Percentiles rank a stretch among this genome's conserved stretches.
Evolutionary conservation across 805 yeast species (phyloP).

Genomic region (Myxozyma monticola): DNA sequence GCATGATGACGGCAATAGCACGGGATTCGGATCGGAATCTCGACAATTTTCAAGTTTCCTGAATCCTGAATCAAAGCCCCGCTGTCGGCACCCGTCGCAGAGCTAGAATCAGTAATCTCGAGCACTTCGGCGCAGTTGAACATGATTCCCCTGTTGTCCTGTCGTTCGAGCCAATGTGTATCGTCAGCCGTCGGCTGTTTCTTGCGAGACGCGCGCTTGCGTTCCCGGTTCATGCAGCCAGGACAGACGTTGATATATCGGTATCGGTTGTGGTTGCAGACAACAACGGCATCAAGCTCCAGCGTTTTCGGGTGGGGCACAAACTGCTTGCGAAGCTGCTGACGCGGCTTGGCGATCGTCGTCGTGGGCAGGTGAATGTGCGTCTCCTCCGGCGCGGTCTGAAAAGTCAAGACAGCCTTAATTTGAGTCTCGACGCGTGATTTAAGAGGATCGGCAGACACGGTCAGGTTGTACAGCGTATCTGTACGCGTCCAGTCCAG

Average conservation of each 20-base stretch:
- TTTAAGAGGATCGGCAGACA: slow-evolving; percentile 69
- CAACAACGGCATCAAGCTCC: slow-evolving; percentile 74
- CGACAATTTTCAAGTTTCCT: slow-evolving; percentile 42
- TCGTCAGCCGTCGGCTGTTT: slow-evolving; percentile 76
- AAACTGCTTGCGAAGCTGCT: slow-evolving; percentile 53
- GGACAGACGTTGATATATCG: slow-evolving; percentile 75
- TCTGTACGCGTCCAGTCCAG: slow-evolving; percentile 36
- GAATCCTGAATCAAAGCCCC: slow-evolving; percentile 1
- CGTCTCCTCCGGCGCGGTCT: slow-evolving; percentile 75
- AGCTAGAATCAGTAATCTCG: slow-evolving; percentile 49
- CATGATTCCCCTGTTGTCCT: slow-evolving; percentile 78
- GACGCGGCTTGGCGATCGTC: slow-evolving; percentile 81
- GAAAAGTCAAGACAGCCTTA: slow-evolving; percentile 64
- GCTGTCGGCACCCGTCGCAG: not conserved
- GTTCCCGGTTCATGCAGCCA: slow-evolving; percentile 88
- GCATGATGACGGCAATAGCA: slow-evolving; percentile 96
- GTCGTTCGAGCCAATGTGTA: slow-evolving; percentile 74
- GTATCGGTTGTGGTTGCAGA: slow-evolving; percentile 49
- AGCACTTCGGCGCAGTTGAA: slow-evolving; percentile 89
- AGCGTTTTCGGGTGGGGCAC: slow-evolving; percentile 35
- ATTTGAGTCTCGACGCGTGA: slow-evolving; percentile 97
- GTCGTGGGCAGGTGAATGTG: slow-evolving; percentile 82
- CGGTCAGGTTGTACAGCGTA: slow-evolving; percentile 28
- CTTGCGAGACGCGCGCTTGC: slow-evolving; percentile 89
- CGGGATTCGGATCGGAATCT: slow-evolving; percentile 72